Percentiles rank a stretch among this genome's conserved stretches.
Evolutionary conservation across 192 early-diverging fungal species (phyloP).

Genomic region (Thamnidium elegans): DNA sequence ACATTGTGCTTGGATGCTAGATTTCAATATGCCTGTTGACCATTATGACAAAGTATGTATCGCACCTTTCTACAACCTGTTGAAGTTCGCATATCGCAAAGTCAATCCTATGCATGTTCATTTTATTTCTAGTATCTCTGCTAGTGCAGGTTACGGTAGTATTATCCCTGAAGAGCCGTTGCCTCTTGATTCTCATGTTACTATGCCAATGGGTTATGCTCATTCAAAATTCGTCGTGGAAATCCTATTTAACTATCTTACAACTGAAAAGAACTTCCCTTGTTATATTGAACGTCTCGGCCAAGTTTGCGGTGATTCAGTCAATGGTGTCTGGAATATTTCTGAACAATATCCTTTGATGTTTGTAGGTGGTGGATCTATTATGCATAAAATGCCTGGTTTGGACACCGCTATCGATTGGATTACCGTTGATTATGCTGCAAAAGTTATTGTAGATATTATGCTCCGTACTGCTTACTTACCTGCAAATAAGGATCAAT

Average conservation of each 20-base stretch:
- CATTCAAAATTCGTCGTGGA: slow-evolving; percentile 36
- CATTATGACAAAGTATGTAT: slow-evolving; percentile 34
- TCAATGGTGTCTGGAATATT: slow-evolving; percentile 33
- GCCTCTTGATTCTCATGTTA: slow-evolving; percentile 23
- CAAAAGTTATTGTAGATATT: slow-evolving; percentile 25
- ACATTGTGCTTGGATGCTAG: slow-evolving; percentile 39
- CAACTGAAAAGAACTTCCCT: slow-evolving; percentile 25
- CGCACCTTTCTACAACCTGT: slow-evolving; percentile 22
- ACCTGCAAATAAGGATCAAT: neutral
- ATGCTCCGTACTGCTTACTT: slow-evolving; percentile 11
- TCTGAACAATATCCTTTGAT: slow-evolving; percentile 27
- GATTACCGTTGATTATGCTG: slow-evolving; percentile 32
- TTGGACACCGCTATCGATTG: slow-evolving; percentile 29
- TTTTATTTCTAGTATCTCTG: slow-evolving; percentile 30
- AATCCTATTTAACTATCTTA: slow-evolving; percentile 19
- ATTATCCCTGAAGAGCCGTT: slow-evolving; percentile 17
- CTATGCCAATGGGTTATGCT: slow-evolving; percentile 34
- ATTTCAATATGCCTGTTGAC: slow-evolving; percentile 34
- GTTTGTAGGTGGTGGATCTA: slow-evolving; percentile 24
- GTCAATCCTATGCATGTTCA: slow-evolving; percentile 29
- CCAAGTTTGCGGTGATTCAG: slow-evolving; percentile 33
- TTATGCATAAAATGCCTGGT: slow-evolving; percentile 30
- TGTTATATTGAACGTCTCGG: slow-evolving; percentile 30
- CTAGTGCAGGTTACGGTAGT: slow-evolving; percentile 13
- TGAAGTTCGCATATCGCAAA: slow-evolving; percentile 24